Percentiles rank a stretch among this genome's conserved stretches.
Evolutionary conservation across 305 asterid species (phyloP).

Genomic region (Fraxinus angustifolia): DNA sequence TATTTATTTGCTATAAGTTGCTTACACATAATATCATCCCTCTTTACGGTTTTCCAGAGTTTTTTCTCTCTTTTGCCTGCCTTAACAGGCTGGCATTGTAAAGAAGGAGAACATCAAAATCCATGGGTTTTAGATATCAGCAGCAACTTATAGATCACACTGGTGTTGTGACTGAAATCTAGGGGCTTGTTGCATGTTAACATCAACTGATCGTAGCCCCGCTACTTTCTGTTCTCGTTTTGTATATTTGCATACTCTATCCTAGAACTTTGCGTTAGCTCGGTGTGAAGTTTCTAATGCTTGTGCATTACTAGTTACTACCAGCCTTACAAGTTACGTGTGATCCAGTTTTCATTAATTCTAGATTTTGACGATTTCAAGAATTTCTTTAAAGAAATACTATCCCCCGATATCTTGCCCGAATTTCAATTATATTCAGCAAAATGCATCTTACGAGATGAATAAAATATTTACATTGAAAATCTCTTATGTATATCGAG

Average conservation of each 20-base stretch:
- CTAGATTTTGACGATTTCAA: not conserved
- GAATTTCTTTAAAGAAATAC: not conserved
- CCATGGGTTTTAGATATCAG: conserved; percentile 72
- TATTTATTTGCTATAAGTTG: conserved; percentile 5
- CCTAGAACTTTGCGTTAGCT: not conserved
- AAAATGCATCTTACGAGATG: too few relatives aligned
- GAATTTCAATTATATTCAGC: too few relatives aligned
- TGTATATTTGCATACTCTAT: not conserved
- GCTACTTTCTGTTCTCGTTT: not conserved
- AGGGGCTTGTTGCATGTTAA: not conserved
- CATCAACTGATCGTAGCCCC: not conserved
- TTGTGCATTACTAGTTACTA: not conserved
- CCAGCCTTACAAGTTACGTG: not conserved
- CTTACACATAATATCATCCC: not conserved
- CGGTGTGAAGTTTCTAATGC: not conserved
- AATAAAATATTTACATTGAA: not conserved
- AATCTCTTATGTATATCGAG: not conserved
- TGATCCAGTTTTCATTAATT: not conserved
- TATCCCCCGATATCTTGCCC: not conserved
- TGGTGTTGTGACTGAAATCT: conserved; percentile 4
- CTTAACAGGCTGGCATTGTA: conserved; percentile 71
- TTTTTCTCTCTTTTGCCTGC: not conserved
- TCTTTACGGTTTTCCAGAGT: not conserved
- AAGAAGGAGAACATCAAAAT: conserved; percentile 89
- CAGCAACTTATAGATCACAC: conserved; percentile 18